Percentiles rank a stretch among this genome's conserved stretches.
Conservation (phyloP, 2,329 filamentous ascomycete species). For the Exophiala xenobiotica region DNA sequence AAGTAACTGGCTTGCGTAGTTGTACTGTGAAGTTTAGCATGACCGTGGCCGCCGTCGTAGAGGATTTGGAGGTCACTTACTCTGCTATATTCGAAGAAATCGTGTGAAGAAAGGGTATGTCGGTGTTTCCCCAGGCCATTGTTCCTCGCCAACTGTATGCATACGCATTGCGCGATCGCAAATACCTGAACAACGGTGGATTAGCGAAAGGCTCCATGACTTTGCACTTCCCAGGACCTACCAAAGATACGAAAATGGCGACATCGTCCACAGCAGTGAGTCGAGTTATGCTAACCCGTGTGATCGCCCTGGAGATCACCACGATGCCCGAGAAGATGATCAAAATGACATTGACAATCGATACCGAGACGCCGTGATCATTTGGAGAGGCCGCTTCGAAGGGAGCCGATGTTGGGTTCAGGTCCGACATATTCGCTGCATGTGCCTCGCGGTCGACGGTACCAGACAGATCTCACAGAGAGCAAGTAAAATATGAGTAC, state of each 20-base stretch:
- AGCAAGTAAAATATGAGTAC: no score
- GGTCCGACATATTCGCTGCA: not conserved
- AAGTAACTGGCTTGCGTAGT: constrained; percentile 7
- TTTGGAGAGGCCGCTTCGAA: not conserved
- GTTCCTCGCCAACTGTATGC: not conserved
- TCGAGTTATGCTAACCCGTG: not conserved
- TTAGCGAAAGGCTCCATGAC: not conserved
- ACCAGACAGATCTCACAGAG: no score
- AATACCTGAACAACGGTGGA: not conserved
- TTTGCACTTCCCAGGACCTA: not conserved
- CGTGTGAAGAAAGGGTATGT: not conserved
- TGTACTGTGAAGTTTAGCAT: constrained; percentile 5
- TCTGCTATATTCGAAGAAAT: not conserved
- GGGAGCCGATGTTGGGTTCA: not conserved
- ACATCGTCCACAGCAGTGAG: not conserved
- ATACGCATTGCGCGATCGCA: not conserved
- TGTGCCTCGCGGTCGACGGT: not conserved
- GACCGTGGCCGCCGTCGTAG: no score
- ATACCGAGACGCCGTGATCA: not conserved
- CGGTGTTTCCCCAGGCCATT: not conserved
- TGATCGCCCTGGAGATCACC: not conserved
- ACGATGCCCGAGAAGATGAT: not conserved
- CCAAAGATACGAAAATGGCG: not conserved
- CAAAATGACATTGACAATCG: not conserved
- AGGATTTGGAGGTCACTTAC: not conserved